Base-by-base conservation (phyloP, 169 alveolate species). In the Haemoproteus tartakovskyi region DNA sequence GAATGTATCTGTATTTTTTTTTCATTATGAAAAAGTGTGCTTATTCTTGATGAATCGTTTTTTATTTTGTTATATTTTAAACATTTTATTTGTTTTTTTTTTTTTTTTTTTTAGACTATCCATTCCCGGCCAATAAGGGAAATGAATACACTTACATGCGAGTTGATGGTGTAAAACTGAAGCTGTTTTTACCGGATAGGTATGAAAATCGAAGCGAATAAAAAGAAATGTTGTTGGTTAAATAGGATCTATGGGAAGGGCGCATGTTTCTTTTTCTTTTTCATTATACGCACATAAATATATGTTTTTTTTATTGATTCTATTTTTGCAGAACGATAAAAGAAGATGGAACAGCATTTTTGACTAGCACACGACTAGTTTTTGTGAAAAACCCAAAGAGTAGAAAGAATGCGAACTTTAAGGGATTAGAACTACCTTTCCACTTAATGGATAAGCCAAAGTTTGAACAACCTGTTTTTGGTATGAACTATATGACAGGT, bases 401-500 rank as follows among this genome's bases (percentile, higher is more conserved):
- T 38, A 74, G 45, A 74, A 74, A 74, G 18, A 74, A 74, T 38
- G 22, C 54, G 5, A 74, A 74, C 24, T 74, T 74, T 60, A 30
- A 57, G 12, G 56, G 62, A 8, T 74, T 46, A 29, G 84, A 74
- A 37, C 57, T 74, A 0, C 84, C 84, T 29, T 60, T 74, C 24
- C 43, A 33, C 24, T 21, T 74, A 37, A 57, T 74, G 19, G 84
- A 74, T n/a, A 56, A 74, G 19, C 78, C 62, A 6, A 74, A 56
- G 46, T 74, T 74, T 74, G 84, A 74, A 46, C 84, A 74, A 8
- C 84, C 84, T 3, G 78, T 74, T 12, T 74, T 74, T 74, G 84
- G 84, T 3, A 19, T 56, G 40, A 74, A 74, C 57, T 57, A 74
- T 21, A 30, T 74, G 3, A 36, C 78, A 6, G 84, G 84, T 16